Evolutionary conservation across 2,329 filamentous ascomycete species (phyloP), one percentile per base, ranked within the genome.

Genomic region (Periconia digitata): DNA sequence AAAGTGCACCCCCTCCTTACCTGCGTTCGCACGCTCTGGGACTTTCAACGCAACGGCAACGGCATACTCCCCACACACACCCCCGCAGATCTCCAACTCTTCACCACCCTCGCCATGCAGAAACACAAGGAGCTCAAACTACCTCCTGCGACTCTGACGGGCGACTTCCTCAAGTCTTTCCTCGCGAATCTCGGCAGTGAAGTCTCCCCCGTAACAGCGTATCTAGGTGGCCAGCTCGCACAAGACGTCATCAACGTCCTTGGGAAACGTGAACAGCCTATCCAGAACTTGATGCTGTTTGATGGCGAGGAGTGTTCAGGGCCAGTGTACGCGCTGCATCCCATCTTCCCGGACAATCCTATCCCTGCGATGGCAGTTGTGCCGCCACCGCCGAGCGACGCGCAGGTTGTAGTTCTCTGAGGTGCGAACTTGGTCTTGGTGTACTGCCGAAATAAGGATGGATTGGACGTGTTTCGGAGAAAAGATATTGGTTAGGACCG

Each of bases 231-330:
- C 8, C 85, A 92, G 69, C 80, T 99, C 15, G 90, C 92, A 1
- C 94, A 99, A 73, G 94, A 99, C 67, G 91, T 96, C 43, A 97
- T 99, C 74, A 97, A 97, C 63, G 92, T 96, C 24, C 81, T 97
- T 6, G 90, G 92, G 41, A 85, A 89, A 67, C 85, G 88, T 35
- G 91, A 97, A 74, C 94, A 96, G 71, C 94, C 94, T 1, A 87
- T 99, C 36, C 94, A 99, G 74, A 99, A 99, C 71, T 84, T 96
- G 69, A 82, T 96, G 42, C 77, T 97, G 17, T 96, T 97, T 63
- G 91, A 97, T 69, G 92, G 92, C 13, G 88, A 90, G 59, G 82
- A 80, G 39, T 88, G 89, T 72, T 83, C 89, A 56, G 89, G 87
- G 0, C 85, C 85, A 2, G 85, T 94, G 56, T 96, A 94, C 67